These are phyloP conservation scores for Zymoseptoria pseudotritici DNA, from an alignment of 2,329 filamentous ascomycete genomes.

Conservation along the genomic window DNA sequence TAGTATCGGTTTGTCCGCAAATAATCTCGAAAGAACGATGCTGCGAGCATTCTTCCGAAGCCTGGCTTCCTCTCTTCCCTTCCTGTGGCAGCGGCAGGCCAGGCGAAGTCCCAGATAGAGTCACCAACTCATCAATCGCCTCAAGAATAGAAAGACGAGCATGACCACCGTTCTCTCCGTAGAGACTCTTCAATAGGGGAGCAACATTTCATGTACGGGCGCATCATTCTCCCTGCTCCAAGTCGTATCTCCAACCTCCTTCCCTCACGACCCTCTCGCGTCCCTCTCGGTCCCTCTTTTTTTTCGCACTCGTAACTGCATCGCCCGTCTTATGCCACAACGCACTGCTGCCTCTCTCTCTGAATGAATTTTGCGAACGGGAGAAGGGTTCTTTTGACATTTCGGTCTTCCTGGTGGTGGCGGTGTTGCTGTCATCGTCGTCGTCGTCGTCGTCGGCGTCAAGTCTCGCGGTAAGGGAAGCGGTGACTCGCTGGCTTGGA, in stretches of 20 bases:
- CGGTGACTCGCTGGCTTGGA: no score
- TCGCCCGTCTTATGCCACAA: slow-evolving; percentile 77
- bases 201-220: not conserved
- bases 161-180: no score
- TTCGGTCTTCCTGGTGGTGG: no score
- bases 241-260: slow-evolving; percentile 70
- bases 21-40: no score
- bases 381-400: no score
- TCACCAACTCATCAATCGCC: not conserved
- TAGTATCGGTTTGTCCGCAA: no score
- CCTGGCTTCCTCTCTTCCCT: no score
- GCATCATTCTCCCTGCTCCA: slow-evolving; percentile 1
- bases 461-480: no score
- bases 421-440: no score
- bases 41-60: no score
- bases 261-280: slow-evolving; percentile 73
- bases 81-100: no score
- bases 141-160: not conserved
- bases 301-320: slow-evolving; percentile 78
- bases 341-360: slow-evolving; percentile 83
- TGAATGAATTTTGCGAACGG: slow-evolving; percentile 37
- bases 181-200: not conserved
- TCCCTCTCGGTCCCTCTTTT: slow-evolving; percentile 68
- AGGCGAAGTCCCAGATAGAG: not conserved
- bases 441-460: no score